Percentiles rank a stretch among this genome's conserved stretches.
These are phyloP conservation scores for Neurospora tetrasperma DNA, from an alignment of 495 filamentous ascomycete species.

Conservation along the genomic window DNA sequence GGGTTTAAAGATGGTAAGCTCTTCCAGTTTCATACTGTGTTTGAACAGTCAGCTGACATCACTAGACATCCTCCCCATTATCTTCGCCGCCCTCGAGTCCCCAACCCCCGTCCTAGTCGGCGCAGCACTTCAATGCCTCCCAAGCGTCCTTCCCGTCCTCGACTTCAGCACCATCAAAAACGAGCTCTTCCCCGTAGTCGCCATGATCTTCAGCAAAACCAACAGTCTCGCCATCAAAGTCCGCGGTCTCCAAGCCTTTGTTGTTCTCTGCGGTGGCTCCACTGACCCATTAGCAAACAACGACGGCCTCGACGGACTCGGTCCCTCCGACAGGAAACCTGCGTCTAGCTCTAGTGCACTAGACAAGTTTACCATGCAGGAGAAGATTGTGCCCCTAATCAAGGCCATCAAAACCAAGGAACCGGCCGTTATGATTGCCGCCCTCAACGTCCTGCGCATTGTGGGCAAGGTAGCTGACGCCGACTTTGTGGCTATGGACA, in stretches of 20 bases:
- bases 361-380: slow-evolving; percentile 95
- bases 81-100: slow-evolving; percentile 72
- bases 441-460: slow-evolving; percentile 70
- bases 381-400: slow-evolving; percentile 85
- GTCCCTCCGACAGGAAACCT: slow-evolving; percentile 36
- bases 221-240: slow-evolving; percentile 91
- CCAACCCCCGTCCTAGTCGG: slow-evolving; percentile 83
- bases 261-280: slow-evolving; percentile 75
- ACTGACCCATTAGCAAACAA: slow-evolving; percentile 34
- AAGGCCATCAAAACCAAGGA: slow-evolving; percentile 96
- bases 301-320: slow-evolving; percentile 65
- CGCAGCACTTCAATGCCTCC: slow-evolving; percentile 63
- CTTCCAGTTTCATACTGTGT: too few relatives aligned
- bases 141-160: slow-evolving; percentile 64
- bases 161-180: slow-evolving; percentile 96
- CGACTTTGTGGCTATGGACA: slow-evolving; percentile 89
- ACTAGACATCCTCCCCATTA: slow-evolving; percentile 73
- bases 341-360: slow-evolving; percentile 60
- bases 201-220: slow-evolving; percentile 81
- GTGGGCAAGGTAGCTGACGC: slow-evolving; percentile 74
- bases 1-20: slow-evolving; percentile 80
- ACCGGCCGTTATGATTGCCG: slow-evolving; percentile 94
- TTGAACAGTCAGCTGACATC: slow-evolving; percentile 4
- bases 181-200: slow-evolving; percentile 86
- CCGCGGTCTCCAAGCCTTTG: slow-evolving; percentile 77